Percentiles rank a stretch among this genome's conserved stretches.
These are phyloP conservation scores for Chlorociboria aeruginascens DNA, from an alignment of 495 filamentous ascomycete species.

Conservation along the genomic window DNA sequence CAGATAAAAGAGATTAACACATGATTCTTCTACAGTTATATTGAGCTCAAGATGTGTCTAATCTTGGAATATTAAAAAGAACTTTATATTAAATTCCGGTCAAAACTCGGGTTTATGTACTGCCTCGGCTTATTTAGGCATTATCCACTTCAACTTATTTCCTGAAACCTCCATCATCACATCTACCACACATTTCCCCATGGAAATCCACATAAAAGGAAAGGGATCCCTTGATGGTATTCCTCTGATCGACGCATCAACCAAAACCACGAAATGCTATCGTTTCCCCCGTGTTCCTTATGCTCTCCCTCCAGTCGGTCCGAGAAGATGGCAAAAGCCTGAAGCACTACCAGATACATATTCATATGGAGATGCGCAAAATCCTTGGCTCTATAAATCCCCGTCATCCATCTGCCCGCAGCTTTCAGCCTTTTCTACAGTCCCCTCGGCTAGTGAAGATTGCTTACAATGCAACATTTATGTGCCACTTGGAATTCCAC, in stretches of 20 bases:
- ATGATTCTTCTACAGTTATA: no score
- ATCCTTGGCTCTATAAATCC: not conserved
- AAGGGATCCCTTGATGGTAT: constrained; percentile 3
- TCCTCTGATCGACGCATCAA: not conserved
- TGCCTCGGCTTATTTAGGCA: no score
- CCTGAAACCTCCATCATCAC: no score
- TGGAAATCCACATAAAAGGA: not conserved
- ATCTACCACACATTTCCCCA: no score
- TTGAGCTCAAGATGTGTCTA: no score
- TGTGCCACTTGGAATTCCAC: constrained; percentile 1
- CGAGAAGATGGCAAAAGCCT: constrained; percentile 1
- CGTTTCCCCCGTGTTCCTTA: constrained; percentile 7
- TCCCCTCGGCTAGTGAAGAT: not conserved
- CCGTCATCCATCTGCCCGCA: constrained; percentile 4
- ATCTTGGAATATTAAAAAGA: no score
- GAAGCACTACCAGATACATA: not conserved
- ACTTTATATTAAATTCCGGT: no score
- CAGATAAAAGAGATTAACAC: no score
- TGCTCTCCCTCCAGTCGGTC: not conserved
- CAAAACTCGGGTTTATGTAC: no score
- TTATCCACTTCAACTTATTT: no score
- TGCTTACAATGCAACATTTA: constrained; percentile 7
- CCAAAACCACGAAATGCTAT: constrained; percentile 1
- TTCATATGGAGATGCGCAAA: not conserved
- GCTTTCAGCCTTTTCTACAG: not conserved